Evolutionary conservation across 1,284 basidiomycete species (phyloP).

Genomic region (Ganoderma lucidum): DNA sequence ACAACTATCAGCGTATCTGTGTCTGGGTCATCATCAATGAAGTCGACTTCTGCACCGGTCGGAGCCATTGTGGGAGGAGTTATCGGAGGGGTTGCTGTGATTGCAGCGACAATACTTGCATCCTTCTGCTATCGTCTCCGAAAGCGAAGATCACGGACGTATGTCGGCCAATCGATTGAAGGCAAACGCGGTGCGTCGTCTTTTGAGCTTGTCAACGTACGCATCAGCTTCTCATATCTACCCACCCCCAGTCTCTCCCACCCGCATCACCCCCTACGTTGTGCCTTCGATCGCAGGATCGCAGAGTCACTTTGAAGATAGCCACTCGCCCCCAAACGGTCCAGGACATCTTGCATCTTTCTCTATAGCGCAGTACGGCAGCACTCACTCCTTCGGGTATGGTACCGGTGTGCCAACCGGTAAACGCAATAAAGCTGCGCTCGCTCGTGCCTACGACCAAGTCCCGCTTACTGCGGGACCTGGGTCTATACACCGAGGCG

Average conservation of each 20-base stretch:
- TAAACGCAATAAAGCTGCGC: neutral
- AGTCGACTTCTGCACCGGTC: neutral
- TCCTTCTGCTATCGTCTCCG: conserved; percentile 17
- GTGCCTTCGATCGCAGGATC: conserved; percentile 12
- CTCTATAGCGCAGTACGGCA: conserved; percentile 8
- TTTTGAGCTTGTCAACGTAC: neutral
- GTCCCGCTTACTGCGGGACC: neutral
- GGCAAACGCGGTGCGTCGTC: conserved; percentile 9
- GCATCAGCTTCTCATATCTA: neutral
- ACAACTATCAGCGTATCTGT: neutral
- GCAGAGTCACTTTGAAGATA: conserved; percentile 11
- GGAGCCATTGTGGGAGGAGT: conserved; percentile 20
- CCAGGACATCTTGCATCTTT: neutral
- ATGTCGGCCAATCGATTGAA: neutral
- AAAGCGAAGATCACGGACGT: neutral
- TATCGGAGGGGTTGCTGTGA: conserved; percentile 16
- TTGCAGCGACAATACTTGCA: conserved; percentile 15
- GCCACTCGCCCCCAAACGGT: neutral
- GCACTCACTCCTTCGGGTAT: conserved; percentile 10
- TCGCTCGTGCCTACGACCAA: neutral
- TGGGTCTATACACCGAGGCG: neutral
- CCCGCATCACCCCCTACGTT: conserved; percentile 21
- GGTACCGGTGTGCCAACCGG: neutral
- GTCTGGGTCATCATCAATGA: neutral
- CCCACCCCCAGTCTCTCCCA: neutral